These are phyloP conservation scores for Tetrahymena malaccensis DNA, from an alignment of 73 alveolate genomes.

Conservation along the genomic window DNA sequence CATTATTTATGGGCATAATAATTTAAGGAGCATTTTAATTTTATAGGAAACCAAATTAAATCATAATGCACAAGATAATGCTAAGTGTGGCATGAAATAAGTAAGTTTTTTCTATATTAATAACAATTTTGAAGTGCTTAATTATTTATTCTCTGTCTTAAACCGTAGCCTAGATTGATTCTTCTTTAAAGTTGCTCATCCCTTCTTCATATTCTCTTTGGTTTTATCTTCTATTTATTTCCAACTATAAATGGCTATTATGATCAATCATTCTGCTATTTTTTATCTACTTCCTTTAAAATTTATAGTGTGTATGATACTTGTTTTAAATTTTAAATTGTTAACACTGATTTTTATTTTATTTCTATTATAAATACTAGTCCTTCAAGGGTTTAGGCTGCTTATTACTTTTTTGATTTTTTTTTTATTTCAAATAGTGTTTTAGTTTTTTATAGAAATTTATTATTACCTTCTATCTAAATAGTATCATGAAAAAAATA, in stretches of 20 bases:
- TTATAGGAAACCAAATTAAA: not conserved
- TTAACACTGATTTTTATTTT: not conserved
- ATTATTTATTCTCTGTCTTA: not conserved
- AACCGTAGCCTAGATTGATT: not conserved
- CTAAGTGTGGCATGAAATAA: not conserved
- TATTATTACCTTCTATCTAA: not conserved
- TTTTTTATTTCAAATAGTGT: too few relatives aligned
- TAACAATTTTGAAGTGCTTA: not conserved
- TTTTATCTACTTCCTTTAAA: not conserved
- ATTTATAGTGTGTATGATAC: not conserved
- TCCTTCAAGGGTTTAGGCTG: not conserved
- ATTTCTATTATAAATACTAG: not conserved
- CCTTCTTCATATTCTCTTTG: not conserved
- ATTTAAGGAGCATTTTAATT: not conserved
- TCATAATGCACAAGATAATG: not conserved
- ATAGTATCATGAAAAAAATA: not conserved
- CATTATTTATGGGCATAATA: not conserved
- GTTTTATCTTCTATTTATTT: not conserved
- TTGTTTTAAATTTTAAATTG: too few relatives aligned
- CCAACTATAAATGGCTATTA: not conserved
- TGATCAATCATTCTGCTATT: not conserved
- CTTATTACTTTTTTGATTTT: too few relatives aligned
- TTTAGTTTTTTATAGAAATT: not conserved
- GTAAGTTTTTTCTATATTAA: not conserved
- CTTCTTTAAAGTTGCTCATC: not conserved